phyloP scores from a whole-genome alignment of 2,329 filamentous ascomycete genomes.

The Pseudocercospora fuligena region DNA sequence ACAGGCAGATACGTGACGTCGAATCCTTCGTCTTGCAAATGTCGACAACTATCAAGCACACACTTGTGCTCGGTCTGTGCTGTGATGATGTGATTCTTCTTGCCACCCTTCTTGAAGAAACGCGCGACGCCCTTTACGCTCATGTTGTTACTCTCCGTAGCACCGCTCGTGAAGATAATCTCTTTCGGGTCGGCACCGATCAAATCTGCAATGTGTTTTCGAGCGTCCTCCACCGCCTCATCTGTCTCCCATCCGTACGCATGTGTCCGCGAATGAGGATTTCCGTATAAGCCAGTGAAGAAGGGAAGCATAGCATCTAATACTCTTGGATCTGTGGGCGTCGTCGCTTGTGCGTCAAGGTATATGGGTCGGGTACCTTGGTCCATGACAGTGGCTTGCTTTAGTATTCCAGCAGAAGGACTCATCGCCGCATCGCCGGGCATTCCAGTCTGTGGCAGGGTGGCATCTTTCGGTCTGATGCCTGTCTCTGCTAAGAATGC shows the following conservation, averaged over 20 bases:
- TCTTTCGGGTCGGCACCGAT: conserved; percentile 96
- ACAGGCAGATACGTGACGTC: conserved; percentile 97
- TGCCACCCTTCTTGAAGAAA: conserved; percentile 89
- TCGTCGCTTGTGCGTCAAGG: conserved; percentile 97
- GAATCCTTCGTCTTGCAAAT: conserved; percentile 95
- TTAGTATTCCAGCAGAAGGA: conserved; percentile 74
- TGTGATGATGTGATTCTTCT: conserved; percentile 99
- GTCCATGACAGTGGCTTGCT: conserved; percentile 91
- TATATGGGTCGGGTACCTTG: conserved; percentile 94
- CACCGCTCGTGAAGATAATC: conserved; percentile 97
- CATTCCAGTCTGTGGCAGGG: conserved; percentile 63
- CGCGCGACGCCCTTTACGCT: conserved; percentile 97
- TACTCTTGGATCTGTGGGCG: conserved; percentile 90
- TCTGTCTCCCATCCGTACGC: conserved; percentile 99
- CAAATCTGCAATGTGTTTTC: conserved; percentile 79
- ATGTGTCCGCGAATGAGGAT: conserved; percentile 95
- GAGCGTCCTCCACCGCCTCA: conserved; percentile 85
- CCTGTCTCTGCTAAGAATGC: conserved; percentile 69
- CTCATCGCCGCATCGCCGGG: conserved; percentile 73
- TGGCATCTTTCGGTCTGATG: conserved; percentile 58
- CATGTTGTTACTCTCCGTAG: conserved; percentile 99
- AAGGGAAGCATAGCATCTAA: conserved; percentile 96
- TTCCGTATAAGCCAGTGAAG: conserved; percentile 91
- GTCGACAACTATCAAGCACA: conserved; percentile 93
- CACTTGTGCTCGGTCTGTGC: conserved; percentile 99